phyloP scores from a whole-genome alignment of 192 early-diverging fungal species.

The Kappamyces sp. region DNA sequence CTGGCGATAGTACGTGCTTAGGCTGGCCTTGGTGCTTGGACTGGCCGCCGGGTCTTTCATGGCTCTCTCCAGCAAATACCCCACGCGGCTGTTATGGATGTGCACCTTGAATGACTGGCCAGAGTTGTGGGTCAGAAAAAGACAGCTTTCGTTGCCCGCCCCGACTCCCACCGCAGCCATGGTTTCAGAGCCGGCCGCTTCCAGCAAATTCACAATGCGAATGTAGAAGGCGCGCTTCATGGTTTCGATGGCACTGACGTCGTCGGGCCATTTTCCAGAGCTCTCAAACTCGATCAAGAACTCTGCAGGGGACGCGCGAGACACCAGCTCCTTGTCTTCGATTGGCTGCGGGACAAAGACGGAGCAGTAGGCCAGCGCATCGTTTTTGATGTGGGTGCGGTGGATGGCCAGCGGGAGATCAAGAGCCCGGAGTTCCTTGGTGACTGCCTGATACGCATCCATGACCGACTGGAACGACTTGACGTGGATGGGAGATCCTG shows the following conservation, averaged over 20 bases:
- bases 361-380: slow-evolving; percentile 67
- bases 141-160: slow-evolving; percentile 3
- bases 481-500: slow-evolving; percentile 16
- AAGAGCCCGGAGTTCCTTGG: slow-evolving; percentile 53
- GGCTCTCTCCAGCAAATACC: slow-evolving; percentile 9
- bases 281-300: slow-evolving; percentile 78
- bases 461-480: slow-evolving; percentile 61
- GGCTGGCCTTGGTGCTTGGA: slow-evolving; percentile 16
- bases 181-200: slow-evolving; percentile 39
- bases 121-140: background rate
- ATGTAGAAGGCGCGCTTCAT: slow-evolving; percentile 86
- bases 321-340: slow-evolving; percentile 5
- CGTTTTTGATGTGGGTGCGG: slow-evolving; percentile 48
- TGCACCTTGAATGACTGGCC: slow-evolving; percentile 5
- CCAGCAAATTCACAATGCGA: slow-evolving; percentile 59
- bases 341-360: slow-evolving; percentile 69
- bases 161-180: slow-evolving; percentile 30
- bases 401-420: slow-evolving; percentile 66
- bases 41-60: slow-evolving; percentile 8
- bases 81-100: slow-evolving; percentile 1
- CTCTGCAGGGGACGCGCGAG: slow-evolving; percentile 44
- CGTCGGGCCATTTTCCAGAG: slow-evolving; percentile 84
- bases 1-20: slow-evolving; percentile 27
- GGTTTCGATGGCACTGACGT: slow-evolving; percentile 78
- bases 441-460: slow-evolving; percentile 60